A percentile compares a stretch with the other conserved stretches of the same genome.
phyloP scores from a whole-genome alignment of 2,329 filamentous ascomycete genomes.

The Fusarium heterosporum region DNA sequence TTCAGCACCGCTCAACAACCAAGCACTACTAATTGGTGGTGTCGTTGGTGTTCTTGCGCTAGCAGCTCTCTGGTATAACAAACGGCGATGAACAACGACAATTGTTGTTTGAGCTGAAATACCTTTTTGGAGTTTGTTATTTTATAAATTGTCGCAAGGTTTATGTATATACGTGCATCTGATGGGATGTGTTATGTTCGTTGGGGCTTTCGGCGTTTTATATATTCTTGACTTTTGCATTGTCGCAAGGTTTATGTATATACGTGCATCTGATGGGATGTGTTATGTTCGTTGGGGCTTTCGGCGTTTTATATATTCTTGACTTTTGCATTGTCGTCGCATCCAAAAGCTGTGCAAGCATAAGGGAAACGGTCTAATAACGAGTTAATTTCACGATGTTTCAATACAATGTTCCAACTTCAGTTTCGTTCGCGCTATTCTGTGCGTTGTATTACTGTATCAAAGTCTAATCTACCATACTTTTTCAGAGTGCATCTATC shows the following conservation, averaged over 20 bases:
- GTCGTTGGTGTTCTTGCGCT: constrained; percentile 54
- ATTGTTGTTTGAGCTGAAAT: neutral
- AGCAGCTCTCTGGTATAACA: constrained; percentile 54
- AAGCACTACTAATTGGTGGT: constrained; percentile 50
- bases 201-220: constrained; percentile 32
- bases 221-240: constrained; percentile 12
- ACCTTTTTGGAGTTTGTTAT: constrained; percentile 12
- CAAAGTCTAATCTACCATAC: constrained; percentile 2
- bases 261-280: constrained; percentile 29
- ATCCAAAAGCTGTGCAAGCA: constrained; percentile 33
- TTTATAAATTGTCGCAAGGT: constrained; percentile 7
- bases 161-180: constrained; percentile 35
- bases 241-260: constrained; percentile 30
- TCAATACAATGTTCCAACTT: neutral
- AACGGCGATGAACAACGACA: constrained; percentile 42
- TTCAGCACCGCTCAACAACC: constrained; percentile 49
- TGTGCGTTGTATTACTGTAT: constrained; percentile 14
- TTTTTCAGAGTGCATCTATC: constrained; percentile 8
- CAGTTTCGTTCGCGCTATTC: neutral
- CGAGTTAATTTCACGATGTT: constrained; percentile 18
- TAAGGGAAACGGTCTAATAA: constrained; percentile 19
- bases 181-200: constrained; percentile 30
- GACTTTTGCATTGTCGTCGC: constrained; percentile 7
- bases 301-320: constrained; percentile 31
- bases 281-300: constrained; percentile 27